Percentiles rank a stretch among this genome's conserved stretches.
These are phyloP conservation scores for Striga asiatica DNA, from an alignment of 257 asterid species.

Conservation along the genomic window DNA sequence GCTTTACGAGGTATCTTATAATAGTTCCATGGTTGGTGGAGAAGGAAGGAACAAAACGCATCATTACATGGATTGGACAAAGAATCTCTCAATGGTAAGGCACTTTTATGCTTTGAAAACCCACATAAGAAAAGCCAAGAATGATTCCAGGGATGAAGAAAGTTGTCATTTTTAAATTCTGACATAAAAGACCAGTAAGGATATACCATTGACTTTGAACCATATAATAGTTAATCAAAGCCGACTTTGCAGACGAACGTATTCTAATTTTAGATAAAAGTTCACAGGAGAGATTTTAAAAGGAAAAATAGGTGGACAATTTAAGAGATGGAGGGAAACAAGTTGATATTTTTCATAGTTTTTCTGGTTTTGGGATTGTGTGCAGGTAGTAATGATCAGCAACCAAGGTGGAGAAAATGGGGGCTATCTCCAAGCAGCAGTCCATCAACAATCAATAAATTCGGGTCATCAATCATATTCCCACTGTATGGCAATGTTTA, in stretches of 20 bases:
- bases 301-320: background rate
- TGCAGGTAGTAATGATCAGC: constrained; percentile 33
- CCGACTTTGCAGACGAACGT: constrained; percentile 8
- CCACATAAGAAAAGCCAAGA: constrained; percentile 29
- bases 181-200: constrained; percentile 21
- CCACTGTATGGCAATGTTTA: constrained; percentile 83
- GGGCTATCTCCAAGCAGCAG: constrained; percentile 27
- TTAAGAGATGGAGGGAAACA: constrained; percentile 30
- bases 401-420: constrained; percentile 51
- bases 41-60: constrained; percentile 18
- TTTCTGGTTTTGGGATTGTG: constrained; percentile 28
- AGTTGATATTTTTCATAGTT: constrained; percentile 19
- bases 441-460: constrained; percentile 23
- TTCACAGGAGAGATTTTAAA: background rate
- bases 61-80: background rate
- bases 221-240: constrained; percentile 8
- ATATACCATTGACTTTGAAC: constrained; percentile 16
- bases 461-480: constrained; percentile 46
- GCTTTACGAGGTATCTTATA: no score
- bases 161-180: constrained; percentile 7
- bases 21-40: background rate
- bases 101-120: constrained; percentile 24
- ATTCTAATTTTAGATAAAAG: background rate
- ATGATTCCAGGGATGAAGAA: constrained; percentile 12
- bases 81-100: constrained; percentile 13